Evolutionary conservation across 495 filamentous ascomycete genomes (phyloP).

Genomic region (Aspergillus cristatus): DNA sequence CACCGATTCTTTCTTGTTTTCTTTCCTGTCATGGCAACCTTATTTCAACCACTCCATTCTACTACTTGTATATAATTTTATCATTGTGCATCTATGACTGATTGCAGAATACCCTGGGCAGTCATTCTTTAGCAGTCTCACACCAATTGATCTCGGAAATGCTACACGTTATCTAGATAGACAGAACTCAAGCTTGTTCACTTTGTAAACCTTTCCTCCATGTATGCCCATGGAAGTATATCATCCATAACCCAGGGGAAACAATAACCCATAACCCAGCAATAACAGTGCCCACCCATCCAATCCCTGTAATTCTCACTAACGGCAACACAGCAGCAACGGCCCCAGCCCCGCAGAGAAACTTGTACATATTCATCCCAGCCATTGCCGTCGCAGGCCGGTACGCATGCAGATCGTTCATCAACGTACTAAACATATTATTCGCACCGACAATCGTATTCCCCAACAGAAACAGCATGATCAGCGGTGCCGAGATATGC

Average conservation of each 20-base stretch:
- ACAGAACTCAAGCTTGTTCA: conserved; percentile 1
- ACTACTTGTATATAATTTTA: too few species aligned
- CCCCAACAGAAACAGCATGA: conserved; percentile 35
- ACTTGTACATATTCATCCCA: conserved; percentile 39
- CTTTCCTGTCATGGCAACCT: too few species aligned
- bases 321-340: conserved; percentile 31
- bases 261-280: conserved; percentile 21
- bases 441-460: conserved; percentile 19
- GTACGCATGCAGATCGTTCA: conserved; percentile 35
- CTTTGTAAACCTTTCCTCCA: conserved; percentile 24
- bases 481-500: conserved; percentile 25
- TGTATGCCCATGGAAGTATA: conserved; percentile 22
- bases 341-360: conserved; percentile 34
- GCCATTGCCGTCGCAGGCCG: conserved; percentile 36
- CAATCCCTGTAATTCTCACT: conserved; percentile 35
- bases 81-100: background rate
- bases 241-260: conserved; percentile 23
- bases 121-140: background rate
- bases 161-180: background rate
- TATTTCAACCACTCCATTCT: too few species aligned
- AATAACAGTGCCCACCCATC: conserved; percentile 38
- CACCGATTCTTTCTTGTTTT: too few species aligned
- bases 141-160: background rate
- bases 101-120: background rate
- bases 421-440: conserved; percentile 26